phyloP scores from a whole-genome alignment of 441 rosid genomes.

The Biscutella laevigata region DNA sequence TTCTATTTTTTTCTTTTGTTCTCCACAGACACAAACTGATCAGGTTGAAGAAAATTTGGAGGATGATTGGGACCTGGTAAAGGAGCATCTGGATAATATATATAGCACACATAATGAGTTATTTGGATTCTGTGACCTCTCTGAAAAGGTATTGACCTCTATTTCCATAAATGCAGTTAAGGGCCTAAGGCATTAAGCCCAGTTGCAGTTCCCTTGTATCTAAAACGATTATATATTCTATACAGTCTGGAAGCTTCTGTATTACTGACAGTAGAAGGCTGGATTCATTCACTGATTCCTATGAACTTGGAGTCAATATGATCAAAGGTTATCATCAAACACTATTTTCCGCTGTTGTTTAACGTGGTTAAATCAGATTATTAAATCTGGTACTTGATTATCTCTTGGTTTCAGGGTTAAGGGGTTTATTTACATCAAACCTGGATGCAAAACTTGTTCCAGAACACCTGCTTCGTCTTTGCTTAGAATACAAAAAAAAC shows the following conservation, averaged over 20 bases:
- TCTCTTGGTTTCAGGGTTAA: constrained; percentile 47
- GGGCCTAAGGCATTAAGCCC: constrained; percentile 5
- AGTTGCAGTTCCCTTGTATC: constrained; percentile 5
- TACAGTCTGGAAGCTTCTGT: constrained; percentile 55
- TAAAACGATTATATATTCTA: constrained; percentile 17
- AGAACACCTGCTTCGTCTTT: constrained; percentile 76
- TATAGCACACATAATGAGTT: constrained; percentile 60
- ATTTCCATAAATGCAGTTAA: background rate
- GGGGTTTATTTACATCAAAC: constrained; percentile 45
- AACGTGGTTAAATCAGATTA: background rate
- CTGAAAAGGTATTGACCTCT: constrained; percentile 37
- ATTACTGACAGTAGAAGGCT: constrained; percentile 50
- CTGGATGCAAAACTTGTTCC: constrained; percentile 77
- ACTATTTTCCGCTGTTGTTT: constrained; percentile 7
- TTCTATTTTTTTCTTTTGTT: background rate
- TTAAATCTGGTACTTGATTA: constrained; percentile 1
- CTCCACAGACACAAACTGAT: constrained; percentile 43
- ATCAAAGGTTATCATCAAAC: constrained; percentile 49
- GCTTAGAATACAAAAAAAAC: constrained; percentile 48
- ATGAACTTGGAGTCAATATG: constrained; percentile 62
- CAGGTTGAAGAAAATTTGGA: constrained; percentile 42
- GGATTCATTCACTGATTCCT: constrained; percentile 55
- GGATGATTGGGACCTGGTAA: constrained; percentile 64
- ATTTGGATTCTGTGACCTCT: constrained; percentile 69
- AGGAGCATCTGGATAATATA: constrained; percentile 48